Conservation (phyloP, 106 monocot species). For the Posidonia australis region DNA sequence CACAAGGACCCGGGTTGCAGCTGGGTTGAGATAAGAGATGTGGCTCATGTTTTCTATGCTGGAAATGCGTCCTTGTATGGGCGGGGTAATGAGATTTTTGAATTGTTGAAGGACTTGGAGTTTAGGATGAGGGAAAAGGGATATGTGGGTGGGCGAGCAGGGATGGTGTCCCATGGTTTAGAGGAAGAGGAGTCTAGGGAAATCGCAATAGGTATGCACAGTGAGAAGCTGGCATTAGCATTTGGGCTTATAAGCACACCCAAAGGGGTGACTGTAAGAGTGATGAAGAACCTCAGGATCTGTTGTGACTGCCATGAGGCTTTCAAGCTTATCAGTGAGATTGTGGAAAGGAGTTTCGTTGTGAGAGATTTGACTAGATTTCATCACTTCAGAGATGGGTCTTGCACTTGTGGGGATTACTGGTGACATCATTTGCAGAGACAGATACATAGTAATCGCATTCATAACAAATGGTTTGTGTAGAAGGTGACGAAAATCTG, state of each 20-base stretch:
- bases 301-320: constrained; percentile 71
- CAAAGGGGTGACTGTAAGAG: constrained; percentile 40
- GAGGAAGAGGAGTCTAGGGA: constrained; percentile 18
- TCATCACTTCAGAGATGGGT: constrained; percentile 62
- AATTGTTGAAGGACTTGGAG: constrained; percentile 45
- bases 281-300: constrained; percentile 96
- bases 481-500: no score
- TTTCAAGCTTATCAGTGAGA: constrained; percentile 61
- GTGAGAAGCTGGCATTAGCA: constrained; percentile 69
- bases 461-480: no score
- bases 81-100: constrained; percentile 24
- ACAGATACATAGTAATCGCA: no score
- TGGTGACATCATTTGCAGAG: constrained; percentile 27
- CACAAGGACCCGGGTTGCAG: constrained; percentile 69
- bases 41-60: constrained; percentile 46
- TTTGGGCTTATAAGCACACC: constrained; percentile 58
- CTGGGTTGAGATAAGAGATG: constrained; percentile 73
- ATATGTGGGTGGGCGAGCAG: constrained; percentile 13
- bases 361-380: constrained; percentile 88
- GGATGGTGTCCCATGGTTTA: constrained; percentile 1
- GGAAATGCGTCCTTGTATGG: constrained; percentile 26
- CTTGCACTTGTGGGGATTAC: constrained; percentile 67
- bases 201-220: constrained; percentile 43
- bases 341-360: constrained; percentile 62
- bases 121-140: constrained; percentile 49